Conservation (phyloP, 805 yeast species). For the Candida dajiaensis region DNA sequence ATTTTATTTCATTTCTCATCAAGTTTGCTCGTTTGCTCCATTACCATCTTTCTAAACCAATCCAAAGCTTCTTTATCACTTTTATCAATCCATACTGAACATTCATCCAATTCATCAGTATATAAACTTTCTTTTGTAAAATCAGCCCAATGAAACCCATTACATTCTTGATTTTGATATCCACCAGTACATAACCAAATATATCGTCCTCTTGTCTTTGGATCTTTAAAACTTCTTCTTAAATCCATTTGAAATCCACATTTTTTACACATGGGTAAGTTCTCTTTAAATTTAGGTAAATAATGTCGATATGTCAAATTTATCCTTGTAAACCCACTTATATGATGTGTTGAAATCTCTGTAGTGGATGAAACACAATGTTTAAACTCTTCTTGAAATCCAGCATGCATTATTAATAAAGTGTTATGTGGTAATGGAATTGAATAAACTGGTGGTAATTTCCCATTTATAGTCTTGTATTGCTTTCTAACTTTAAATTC, state of each 20-base stretch:
- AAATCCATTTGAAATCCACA: conserved; percentile 41
- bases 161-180: conserved; percentile 40
- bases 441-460: conserved; percentile 33
- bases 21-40: no score
- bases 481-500: conserved; percentile 53
- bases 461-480: conserved; percentile 27
- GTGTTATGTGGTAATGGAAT: conserved; percentile 69
- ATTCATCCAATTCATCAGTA: conserved; percentile 28
- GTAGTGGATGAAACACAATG: conserved; percentile 52
- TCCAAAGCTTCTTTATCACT: conserved; percentile 30
- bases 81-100: conserved; percentile 42
- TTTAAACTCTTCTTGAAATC: conserved; percentile 70
- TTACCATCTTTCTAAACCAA: conserved; percentile 12
- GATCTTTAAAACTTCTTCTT: conserved; percentile 46
- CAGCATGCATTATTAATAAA: conserved; percentile 67
- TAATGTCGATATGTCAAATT: conserved; percentile 63
- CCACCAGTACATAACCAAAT: conserved; percentile 59
- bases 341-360: conserved; percentile 38
- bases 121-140: conserved; percentile 30
- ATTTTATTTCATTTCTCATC: no score
- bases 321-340: conserved; percentile 46
- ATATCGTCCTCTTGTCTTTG: conserved; percentile 46
- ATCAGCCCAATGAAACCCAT: conserved; percentile 45
- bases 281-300: conserved; percentile 29
- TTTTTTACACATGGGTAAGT: conserved; percentile 38